Base-by-base conservation (phyloP, 139 green algal species). In the Chlamydomonas schloesseri region DNA sequence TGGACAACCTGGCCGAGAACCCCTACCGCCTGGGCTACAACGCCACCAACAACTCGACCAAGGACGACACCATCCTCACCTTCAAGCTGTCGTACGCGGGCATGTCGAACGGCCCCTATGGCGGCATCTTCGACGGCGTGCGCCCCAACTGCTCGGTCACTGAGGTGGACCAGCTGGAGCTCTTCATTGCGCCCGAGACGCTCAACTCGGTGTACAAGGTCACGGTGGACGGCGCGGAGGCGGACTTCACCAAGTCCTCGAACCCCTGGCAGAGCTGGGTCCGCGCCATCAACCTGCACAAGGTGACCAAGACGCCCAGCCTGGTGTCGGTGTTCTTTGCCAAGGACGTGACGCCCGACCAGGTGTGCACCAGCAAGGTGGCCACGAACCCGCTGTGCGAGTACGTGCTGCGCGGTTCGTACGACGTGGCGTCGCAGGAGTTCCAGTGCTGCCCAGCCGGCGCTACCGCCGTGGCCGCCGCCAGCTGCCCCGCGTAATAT, bases 1-100 rank as follows among this genome's bases (percentile, higher is more conserved):
- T 88, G 31, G 83, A 88, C 47, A 88, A 81, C 62, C 47, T 88
- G 58, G 34, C 72, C 10, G 83, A 81, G n/a, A 83, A 83, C 60
- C 83, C 83, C 14, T 88, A 83, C 62, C 46, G n/a, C 37, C 28
- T 88, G 29, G 64, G 50, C 1, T 88, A 68, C 60, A 55, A 76
- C 46, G 37, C 3, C 57, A 55, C 65, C 34, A 23, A 21, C 37
- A 2, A 37, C 3, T 17, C 82, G 1, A 8, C 4, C 24, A 21
- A 11, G 15, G 11, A 60, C 23, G 33, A 71, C 46, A 88, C 83
- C 13, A 47, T 70, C 2, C 67, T 82, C 53, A 24, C 73, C 9
- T 88, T 88, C 60, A 20, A 68, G 36, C 21, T 88, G 28, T 69
- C 75, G 28, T 83, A 88, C 46, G n/a, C 26, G 0, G 83, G 73